Conservation (phyloP, 345 rosid species). For the Heritiera fomes region DNA sequence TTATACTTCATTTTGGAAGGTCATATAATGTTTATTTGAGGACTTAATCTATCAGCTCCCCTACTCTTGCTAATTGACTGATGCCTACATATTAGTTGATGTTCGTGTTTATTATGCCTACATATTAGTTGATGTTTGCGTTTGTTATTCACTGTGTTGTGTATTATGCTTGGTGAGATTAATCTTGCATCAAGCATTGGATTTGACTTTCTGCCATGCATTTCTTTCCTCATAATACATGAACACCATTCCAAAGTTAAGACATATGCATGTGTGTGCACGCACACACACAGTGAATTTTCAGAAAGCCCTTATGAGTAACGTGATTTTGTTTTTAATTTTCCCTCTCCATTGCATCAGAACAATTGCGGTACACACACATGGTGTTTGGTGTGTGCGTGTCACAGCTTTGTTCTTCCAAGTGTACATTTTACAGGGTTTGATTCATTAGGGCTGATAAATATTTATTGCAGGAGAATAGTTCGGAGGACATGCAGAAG, state of each 20-base stretch:
- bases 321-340: neutral
- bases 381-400: neutral
- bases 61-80: neutral
- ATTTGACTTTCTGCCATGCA: neutral
- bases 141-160: neutral
- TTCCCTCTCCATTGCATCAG: neutral
- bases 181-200: neutral
- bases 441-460: conserved; percentile 10
- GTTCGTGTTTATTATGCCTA: conserved; percentile 1
- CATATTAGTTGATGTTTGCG: conserved; percentile 11
- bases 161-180: neutral
- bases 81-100: neutral
- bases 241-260: neutral
- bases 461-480: conserved; percentile 48
- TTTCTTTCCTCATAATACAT: neutral
- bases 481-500: conserved; percentile 53
- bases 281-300: neutral
- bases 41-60: conserved; percentile 6
- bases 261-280: neutral
- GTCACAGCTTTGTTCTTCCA: neutral
- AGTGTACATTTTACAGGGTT: neutral
- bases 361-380: neutral
- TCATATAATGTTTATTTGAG: conserved; percentile 1
- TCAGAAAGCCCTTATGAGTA: neutral
- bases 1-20: neutral